phyloP scores from a whole-genome alignment of 768 basidiomycete species.

The Porpolomopsis calyptriformis region DNA sequence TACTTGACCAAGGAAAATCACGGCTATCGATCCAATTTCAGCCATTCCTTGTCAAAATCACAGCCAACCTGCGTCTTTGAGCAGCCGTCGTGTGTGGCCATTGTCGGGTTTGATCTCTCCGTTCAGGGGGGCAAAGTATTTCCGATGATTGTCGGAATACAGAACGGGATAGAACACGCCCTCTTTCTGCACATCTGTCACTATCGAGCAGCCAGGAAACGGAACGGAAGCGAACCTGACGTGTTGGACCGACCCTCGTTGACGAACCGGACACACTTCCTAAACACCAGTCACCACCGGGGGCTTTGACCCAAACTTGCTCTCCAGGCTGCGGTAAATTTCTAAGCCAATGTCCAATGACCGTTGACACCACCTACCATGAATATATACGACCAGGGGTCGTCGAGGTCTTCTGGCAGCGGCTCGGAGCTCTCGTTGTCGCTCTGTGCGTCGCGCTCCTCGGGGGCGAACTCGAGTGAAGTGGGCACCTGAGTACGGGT shows the following conservation, averaged over 20 bases:
- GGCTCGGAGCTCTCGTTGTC: conserved; percentile 21
- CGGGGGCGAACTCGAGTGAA: conserved; percentile 17
- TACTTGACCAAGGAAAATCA: no score
- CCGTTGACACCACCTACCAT: conserved; percentile 24
- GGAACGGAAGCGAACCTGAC: conserved; percentile 28
- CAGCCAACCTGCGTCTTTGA: conserved; percentile 41
- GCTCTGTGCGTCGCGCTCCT: conserved; percentile 25
- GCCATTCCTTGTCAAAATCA: no score
- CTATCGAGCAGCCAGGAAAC: conserved; percentile 3
- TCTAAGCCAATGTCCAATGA: not conserved
- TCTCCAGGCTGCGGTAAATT: conserved; percentile 31
- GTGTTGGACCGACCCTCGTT: conserved; percentile 35
- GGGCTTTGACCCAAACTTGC: conserved; percentile 41
- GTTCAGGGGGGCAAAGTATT: conserved; percentile 52
- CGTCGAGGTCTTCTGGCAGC: conserved; percentile 34
- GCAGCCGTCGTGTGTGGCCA: conserved; percentile 32
- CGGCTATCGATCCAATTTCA: no score
- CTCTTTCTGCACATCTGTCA: conserved; percentile 25
- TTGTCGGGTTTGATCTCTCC: conserved; percentile 59
- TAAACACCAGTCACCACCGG: conserved; percentile 38
- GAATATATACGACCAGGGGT: conserved; percentile 45
- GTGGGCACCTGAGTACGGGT: conserved; percentile 17
- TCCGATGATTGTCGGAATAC: conserved; percentile 39
- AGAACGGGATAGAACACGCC: conserved; percentile 47
- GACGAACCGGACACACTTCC: conserved; percentile 39